Conservation (phyloP, 345 rosid species). For the Combretum micranthum region DNA sequence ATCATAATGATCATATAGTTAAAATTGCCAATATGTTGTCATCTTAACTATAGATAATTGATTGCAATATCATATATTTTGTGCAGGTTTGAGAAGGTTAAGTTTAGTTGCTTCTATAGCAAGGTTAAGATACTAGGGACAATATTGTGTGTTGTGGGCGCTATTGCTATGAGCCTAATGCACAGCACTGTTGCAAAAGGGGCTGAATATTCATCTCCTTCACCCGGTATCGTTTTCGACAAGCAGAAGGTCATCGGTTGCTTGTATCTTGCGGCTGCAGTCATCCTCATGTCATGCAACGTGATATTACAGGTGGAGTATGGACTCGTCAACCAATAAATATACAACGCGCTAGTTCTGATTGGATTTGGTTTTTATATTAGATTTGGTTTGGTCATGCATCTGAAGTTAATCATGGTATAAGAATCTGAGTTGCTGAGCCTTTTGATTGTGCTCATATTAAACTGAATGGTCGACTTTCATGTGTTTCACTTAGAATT, state of each 20-base stretch:
- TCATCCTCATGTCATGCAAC: slow-evolving; percentile 51
- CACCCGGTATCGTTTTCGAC: slow-evolving; percentile 24
- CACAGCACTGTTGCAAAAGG: slow-evolving; percentile 41
- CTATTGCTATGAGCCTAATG: slow-evolving; percentile 73
- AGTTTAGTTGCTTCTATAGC: slow-evolving; percentile 56
- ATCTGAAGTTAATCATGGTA: too few species aligned
- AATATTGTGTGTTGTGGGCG: slow-evolving; percentile 66
- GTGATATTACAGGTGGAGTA: slow-evolving; percentile 64
- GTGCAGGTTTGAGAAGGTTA: slow-evolving; percentile 79
- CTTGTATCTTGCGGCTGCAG: slow-evolving; percentile 66
- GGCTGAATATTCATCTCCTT: background rate
- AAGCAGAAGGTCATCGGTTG: slow-evolving; percentile 62
- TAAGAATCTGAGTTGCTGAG: too few species aligned
- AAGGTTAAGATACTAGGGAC: slow-evolving; percentile 79
- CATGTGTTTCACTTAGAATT: too few species aligned
- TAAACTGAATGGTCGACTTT: too few species aligned
- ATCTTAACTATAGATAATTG: background rate
- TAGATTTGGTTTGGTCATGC: too few species aligned
- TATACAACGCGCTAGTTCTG: too few species aligned
- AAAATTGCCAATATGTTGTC: background rate
- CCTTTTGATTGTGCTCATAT: too few species aligned
- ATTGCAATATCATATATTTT: background rate
- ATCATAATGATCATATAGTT: background rate
- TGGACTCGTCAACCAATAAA: background rate
- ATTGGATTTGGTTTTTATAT: too few species aligned